phyloP scores from a whole-genome alignment of 441 rosid genomes.

The Eutrema salsugineum region DNA sequence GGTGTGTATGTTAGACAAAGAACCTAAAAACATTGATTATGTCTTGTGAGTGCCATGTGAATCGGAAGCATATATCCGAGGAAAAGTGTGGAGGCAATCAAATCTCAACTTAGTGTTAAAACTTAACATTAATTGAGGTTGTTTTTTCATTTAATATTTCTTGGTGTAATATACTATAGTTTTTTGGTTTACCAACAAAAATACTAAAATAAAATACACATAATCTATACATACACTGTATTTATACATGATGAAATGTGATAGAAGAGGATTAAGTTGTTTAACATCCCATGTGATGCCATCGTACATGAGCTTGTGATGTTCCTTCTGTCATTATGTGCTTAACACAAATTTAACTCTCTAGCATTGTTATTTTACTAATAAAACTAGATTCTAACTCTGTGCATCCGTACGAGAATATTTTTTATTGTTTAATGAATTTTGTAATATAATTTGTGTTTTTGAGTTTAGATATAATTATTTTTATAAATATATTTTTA shows the following conservation, averaged over 20 bases:
- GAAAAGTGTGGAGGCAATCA: slow-evolving; percentile 4
- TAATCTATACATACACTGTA: background rate
- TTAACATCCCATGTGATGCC: slow-evolving; percentile 3
- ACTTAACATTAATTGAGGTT: background rate
- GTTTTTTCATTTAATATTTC: background rate
- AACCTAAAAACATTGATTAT: slow-evolving; percentile 26
- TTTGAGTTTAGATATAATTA: too few species aligned
- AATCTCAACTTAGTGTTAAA: background rate
- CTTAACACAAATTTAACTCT: background rate
- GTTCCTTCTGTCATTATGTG: slow-evolving; percentile 1
- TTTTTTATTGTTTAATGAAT: too few species aligned
- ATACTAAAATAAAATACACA: too few species aligned
- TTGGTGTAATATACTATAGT: background rate
- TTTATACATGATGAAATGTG: background rate
- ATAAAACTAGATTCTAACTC: too few species aligned
- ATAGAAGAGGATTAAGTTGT: background rate
- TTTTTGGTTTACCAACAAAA: too few species aligned
- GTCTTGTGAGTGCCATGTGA: slow-evolving; percentile 30
- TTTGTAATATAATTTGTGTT: too few species aligned
- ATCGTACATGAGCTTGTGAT: background rate
- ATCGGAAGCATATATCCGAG: slow-evolving; percentile 23
- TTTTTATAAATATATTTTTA: too few species aligned
- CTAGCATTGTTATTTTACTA: background rate
- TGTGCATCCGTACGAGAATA: too few species aligned
- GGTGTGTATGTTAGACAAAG: slow-evolving; percentile 21